Evolutionary conservation across 129 eudicot species (phyloP).

Genomic region (Glebionis coronaria): DNA sequence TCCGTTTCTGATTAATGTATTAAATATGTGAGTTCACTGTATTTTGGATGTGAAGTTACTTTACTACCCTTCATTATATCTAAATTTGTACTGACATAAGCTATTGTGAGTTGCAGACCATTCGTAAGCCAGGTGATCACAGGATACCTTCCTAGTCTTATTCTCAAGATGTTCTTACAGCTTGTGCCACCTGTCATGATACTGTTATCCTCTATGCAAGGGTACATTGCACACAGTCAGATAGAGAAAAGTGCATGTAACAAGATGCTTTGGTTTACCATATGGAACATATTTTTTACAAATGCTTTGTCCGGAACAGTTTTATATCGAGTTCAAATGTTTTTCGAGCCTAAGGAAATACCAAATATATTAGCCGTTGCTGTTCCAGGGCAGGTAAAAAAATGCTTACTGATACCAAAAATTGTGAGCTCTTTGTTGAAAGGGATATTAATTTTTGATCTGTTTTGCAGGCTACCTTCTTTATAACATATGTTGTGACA

Average conservation of each 20-base stretch:
- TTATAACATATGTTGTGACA: constrained; percentile 86
- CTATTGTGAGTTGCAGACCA: constrained; percentile 50
- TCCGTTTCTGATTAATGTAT: constrained; percentile 64
- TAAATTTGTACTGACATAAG: constrained; percentile 15
- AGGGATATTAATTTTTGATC: constrained; percentile 15
- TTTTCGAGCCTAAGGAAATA: constrained; percentile 69
- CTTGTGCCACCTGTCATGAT: constrained; percentile 76
- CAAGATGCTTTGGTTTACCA: constrained; percentile 71
- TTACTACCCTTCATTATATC: constrained; percentile 10
- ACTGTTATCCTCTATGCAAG: constrained; percentile 75
- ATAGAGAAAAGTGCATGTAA: constrained; percentile 83
- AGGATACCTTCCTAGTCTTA: constrained; percentile 91
- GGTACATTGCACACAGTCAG: constrained; percentile 72
- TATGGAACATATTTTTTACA: constrained; percentile 92
- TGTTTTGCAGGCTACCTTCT: constrained; percentile 68
- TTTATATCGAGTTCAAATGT: constrained; percentile 45
- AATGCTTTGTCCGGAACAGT: constrained; percentile 79
- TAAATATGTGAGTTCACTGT: constrained; percentile 49
- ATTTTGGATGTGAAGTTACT: neutral
- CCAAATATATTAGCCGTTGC: constrained; percentile 76
- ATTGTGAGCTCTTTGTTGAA: constrained; percentile 4
- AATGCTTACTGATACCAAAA: neutral
- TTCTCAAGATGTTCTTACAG: constrained; percentile 65
- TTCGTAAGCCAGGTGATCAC: constrained; percentile 74
- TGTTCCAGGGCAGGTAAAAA: constrained; percentile 85